Evolutionary conservation across 2,329 filamentous ascomycete genomes (phyloP).

Genomic region (Xylaria sp.): DNA sequence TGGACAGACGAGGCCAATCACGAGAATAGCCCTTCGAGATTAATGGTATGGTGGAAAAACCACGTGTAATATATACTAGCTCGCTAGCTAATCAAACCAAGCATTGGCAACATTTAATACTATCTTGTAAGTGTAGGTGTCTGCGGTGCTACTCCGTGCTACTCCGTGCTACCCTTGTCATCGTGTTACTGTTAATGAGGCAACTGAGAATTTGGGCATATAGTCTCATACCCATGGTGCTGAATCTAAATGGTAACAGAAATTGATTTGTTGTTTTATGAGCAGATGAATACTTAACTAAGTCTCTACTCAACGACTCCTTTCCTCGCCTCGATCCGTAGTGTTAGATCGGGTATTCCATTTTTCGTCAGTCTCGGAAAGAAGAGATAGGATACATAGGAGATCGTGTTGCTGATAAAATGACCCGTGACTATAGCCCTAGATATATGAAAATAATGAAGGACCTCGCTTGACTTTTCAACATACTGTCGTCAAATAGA

Average conservation of each 20-base stretch:
- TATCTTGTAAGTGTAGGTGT: background rate
- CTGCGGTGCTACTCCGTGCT: background rate
- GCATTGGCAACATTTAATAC: background rate
- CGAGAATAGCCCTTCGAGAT: background rate
- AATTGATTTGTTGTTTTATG: background rate
- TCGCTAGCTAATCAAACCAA: conserved; percentile 2
- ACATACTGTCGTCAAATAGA: conserved; percentile 13
- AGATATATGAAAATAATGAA: background rate
- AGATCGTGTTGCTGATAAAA: background rate
- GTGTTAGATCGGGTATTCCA: background rate
- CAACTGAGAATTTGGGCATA: background rate
- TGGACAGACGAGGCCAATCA: background rate
- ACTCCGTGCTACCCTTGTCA: background rate
- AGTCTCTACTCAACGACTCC: too few relatives aligned
- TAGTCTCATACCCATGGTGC: background rate
- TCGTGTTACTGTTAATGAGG: background rate
- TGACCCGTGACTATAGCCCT: background rate
- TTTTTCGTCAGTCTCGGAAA: background rate
- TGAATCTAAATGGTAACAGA: background rate
- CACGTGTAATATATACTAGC: conserved; percentile 7
- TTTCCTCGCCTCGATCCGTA: background rate
- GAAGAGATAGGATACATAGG: background rate
- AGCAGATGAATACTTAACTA: background rate
- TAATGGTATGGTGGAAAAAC: background rate
- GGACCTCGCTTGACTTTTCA: background rate